These are phyloP conservation scores for Ichthyophthirius multifiliis DNA, from an alignment of 169 alveolate genomes.

Conservation along the genomic window DNA sequence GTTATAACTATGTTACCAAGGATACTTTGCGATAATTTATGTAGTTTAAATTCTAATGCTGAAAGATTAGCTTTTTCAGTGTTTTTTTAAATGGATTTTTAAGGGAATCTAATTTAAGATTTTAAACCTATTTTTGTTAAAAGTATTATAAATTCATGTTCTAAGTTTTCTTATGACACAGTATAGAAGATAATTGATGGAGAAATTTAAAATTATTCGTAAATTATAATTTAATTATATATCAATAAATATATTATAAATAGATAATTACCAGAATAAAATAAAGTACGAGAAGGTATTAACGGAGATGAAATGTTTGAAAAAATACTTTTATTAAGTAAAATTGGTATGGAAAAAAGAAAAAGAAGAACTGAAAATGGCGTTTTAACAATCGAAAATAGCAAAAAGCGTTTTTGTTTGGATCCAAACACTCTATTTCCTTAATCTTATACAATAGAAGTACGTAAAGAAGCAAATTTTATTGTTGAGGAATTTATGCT, in stretches of 20 bases:
- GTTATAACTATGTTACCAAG: conserved; percentile 90
- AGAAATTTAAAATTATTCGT: conserved; percentile 41
- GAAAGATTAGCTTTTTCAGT: conserved; percentile 87
- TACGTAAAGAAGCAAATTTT: conserved; percentile 63
- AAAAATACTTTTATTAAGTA: conserved; percentile 44
- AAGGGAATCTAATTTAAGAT: conserved; percentile 57
- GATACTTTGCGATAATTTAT: conserved; percentile 83
- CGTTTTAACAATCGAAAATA: conserved; percentile 55
- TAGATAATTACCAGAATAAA: conserved; percentile 40
- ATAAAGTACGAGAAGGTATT: conserved; percentile 48
- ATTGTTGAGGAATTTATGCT: conserved; percentile 84
- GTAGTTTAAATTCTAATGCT: conserved; percentile 84
- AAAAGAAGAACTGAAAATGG: conserved; percentile 68
- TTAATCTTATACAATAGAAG: conserved; percentile 34
- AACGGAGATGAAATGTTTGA: conserved; percentile 52
- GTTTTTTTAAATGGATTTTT: conserved; percentile 70
- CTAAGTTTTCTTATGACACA: conserved; percentile 64
- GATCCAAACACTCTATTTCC: conserved; percentile 56
- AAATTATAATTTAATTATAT: conserved; percentile 18
- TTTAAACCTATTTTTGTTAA: conserved; percentile 46
- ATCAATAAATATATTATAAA: background rate
- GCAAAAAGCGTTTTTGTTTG: conserved; percentile 60
- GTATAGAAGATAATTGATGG: conserved; percentile 57
- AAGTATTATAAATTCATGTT: conserved; percentile 69
- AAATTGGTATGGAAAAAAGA: conserved; percentile 63